Percentiles rank a stretch among this genome's conserved stretches.
Evolutionary conservation across 306 rosid species (phyloP).

Genomic region (Prosopis cineraria): DNA sequence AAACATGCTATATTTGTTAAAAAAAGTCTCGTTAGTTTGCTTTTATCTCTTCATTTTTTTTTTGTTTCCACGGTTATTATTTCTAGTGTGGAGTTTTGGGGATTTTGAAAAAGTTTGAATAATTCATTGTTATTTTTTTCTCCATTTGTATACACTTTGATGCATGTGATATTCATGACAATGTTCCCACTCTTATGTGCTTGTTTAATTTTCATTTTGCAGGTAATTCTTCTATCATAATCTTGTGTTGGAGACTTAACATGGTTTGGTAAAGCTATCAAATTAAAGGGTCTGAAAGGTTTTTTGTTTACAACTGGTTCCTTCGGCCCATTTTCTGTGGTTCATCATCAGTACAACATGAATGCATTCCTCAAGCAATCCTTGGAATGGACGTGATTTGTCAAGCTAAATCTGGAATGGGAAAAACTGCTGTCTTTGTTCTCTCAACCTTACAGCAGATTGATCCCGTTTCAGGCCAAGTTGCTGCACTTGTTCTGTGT

Average conservation of each 20-base stretch:
- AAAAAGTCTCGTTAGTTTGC: background rate
- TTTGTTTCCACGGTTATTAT: background rate
- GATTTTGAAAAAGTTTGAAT: background rate
- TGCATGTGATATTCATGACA: background rate
- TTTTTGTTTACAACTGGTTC: constrained; percentile 83
- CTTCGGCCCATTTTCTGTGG: constrained; percentile 74
- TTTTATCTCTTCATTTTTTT: background rate
- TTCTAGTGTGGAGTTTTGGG: background rate
- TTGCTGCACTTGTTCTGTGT: constrained; percentile 91
- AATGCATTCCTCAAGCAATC: constrained; percentile 99
- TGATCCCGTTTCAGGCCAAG: constrained; percentile 96
- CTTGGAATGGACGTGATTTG: constrained; percentile 99
- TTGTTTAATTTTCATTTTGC: constrained; percentile 40
- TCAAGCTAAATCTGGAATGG: constrained; percentile 99
- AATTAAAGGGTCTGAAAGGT: constrained; percentile 62
- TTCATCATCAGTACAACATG: constrained; percentile 98
- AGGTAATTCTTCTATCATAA: constrained; percentile 78
- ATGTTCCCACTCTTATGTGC: background rate
- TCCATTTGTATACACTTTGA: background rate
- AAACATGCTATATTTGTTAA: background rate
- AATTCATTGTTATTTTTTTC: background rate
- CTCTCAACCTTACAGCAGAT: constrained; percentile 94
- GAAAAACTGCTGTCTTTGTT: constrained; percentile 98
- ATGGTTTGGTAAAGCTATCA: constrained; percentile 68
- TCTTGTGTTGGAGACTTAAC: constrained; percentile 71